Evolutionary conservation across 352 stramenopile species (phyloP).

Genomic region (Phytopythium montanum): DNA sequence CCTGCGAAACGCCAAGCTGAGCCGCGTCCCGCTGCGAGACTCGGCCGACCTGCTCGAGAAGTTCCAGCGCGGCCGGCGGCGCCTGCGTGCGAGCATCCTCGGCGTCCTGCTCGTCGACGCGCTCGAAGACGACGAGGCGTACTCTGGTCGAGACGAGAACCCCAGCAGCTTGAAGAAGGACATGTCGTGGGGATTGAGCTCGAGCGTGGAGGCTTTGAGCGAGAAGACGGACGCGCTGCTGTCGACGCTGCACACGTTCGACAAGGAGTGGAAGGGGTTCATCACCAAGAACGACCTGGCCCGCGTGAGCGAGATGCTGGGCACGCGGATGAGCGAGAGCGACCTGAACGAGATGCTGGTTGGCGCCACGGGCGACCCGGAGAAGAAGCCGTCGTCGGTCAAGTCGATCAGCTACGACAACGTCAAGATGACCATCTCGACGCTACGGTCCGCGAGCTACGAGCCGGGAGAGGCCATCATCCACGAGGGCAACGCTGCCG

Average conservation of each 20-base stretch:
- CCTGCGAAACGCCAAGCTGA: conserved; percentile 45
- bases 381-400: conserved; percentile 45
- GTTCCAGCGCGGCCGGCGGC: conserved; percentile 75
- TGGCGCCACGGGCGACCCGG: conserved; percentile 63
- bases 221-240: conserved; percentile 68
- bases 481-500: conserved; percentile 56
- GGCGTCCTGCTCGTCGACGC: conserved; percentile 66
- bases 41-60: conserved; percentile 68
- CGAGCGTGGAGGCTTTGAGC: conserved; percentile 53
- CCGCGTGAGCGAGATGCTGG: conserved; percentile 68
- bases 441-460: conserved; percentile 64
- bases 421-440: conserved; percentile 82
- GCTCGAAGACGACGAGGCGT: conserved; percentile 40
- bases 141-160: conserved; percentile 16
- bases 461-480: conserved; percentile 68
- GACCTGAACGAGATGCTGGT: conserved; percentile 86
- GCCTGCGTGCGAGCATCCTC: conserved; percentile 74
- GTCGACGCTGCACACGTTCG: conserved; percentile 71
- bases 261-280: conserved; percentile 77
- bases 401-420: conserved; percentile 72
- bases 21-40: conserved; percentile 52
- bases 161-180: conserved; percentile 34
- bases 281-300: conserved; percentile 77
- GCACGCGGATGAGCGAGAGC: conserved; percentile 64
- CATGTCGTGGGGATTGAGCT: conserved; percentile 71